These are phyloP conservation scores for Citrus cavaleriei DNA, from an alignment of 345 rosid species.

Conservation along the genomic window DNA sequence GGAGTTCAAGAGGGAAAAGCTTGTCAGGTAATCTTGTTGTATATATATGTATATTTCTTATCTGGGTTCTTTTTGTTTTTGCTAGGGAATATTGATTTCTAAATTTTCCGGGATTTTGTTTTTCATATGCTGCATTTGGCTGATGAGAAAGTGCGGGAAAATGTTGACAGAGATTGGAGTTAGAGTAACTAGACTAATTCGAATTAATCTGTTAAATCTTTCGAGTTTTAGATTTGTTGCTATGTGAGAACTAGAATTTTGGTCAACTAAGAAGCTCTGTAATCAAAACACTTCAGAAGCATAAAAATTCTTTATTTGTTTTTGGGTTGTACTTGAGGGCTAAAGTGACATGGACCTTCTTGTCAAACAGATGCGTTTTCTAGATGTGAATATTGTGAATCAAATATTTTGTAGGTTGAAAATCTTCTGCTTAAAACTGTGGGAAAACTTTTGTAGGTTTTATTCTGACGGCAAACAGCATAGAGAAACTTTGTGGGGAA, in stretches of 20 bases:
- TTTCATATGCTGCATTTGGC: conserved; percentile 5
- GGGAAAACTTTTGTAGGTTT: conserved; percentile 47
- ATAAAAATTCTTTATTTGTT: background rate
- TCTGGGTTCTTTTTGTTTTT: conserved; percentile 18
- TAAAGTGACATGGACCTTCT: background rate
- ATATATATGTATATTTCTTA: conserved; percentile 7
- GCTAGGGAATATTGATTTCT: background rate
- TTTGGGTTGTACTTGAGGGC: background rate
- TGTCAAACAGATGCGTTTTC: background rate
- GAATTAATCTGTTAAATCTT: background rate
- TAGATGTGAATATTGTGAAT: background rate
- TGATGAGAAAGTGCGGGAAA: background rate
- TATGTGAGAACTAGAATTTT: background rate
- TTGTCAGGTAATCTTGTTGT: conserved; percentile 42
- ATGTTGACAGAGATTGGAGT: background rate
- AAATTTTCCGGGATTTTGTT: background rate
- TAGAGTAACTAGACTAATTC: background rate
- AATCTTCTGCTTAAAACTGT: background rate
- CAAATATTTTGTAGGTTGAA: background rate
- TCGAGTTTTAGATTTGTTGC: background rate
- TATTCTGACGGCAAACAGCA: conserved; percentile 52
- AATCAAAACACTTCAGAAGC: background rate
- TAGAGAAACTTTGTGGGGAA: conserved; percentile 40
- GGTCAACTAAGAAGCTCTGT: background rate
- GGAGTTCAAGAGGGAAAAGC: conserved; percentile 63